Evolutionary conservation across 441 rosid species (phyloP).

Genomic region (Omphalea diandra): DNA sequence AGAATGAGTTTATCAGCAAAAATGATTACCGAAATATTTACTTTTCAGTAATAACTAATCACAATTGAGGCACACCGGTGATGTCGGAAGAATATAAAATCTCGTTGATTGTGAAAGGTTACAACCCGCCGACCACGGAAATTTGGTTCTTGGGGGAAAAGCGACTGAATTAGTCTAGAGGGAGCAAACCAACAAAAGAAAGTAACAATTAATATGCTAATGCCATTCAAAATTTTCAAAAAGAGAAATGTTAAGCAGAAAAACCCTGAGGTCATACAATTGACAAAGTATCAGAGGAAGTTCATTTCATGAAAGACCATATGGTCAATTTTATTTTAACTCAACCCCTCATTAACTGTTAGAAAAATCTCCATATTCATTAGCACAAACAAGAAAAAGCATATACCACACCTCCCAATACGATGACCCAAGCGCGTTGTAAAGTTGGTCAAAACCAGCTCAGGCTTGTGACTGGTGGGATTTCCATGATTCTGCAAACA

Average conservation of each 20-base stretch:
- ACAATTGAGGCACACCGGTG: constrained; percentile 56
- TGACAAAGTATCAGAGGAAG: not conserved
- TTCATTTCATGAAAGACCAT: too few species aligned
- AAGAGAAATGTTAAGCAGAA: not conserved
- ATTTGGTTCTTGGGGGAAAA: constrained; percentile 80
- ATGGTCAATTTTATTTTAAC: too few species aligned
- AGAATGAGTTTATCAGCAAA: not conserved
- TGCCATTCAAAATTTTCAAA: not conserved
- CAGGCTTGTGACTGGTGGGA: constrained; percentile 88
- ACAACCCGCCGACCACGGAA: constrained; percentile 89
- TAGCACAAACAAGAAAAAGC: not conserved
- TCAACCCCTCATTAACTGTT: too few species aligned
- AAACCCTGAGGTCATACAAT: not conserved
- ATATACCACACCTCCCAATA: constrained; percentile 64
- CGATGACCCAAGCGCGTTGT: constrained; percentile 92
- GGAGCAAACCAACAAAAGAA: constrained; percentile 15
- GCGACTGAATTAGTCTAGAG: constrained; percentile 69
- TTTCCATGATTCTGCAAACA: constrained; percentile 76
- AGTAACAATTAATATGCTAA: constrained; percentile 2
- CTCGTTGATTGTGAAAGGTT: constrained; percentile 94
- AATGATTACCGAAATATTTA: not conserved
- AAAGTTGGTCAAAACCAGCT: constrained; percentile 78
- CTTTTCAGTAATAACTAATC: not conserved
- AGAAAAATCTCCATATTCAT: too few species aligned
- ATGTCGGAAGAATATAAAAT: constrained; percentile 87